These are phyloP conservation scores for Dothidotthia symphoricarpi DNA, from an alignment of 2,329 filamentous ascomycete genomes.

Conservation along the genomic window DNA sequence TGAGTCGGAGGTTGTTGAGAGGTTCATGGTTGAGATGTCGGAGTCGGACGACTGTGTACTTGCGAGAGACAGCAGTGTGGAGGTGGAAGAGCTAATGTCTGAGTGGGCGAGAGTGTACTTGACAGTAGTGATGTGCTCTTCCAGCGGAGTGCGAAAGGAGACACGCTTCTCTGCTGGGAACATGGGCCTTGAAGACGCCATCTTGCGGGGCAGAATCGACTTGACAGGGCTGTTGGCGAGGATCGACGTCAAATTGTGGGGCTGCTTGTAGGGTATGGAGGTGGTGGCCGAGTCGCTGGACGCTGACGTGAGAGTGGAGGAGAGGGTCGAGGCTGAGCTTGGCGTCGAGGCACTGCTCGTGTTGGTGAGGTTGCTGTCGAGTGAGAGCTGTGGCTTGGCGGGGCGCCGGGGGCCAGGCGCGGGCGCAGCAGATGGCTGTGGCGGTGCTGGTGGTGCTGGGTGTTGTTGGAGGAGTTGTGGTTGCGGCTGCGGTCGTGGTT, in stretches of 20 bases:
- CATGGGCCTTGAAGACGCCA: slow-evolving; percentile 44
- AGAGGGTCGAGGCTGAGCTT: slow-evolving; percentile 40
- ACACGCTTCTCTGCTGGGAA: slow-evolving; percentile 60
- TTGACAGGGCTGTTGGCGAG: slow-evolving; percentile 47
- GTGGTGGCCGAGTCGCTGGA: slow-evolving; percentile 40
- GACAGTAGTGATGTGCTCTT: slow-evolving; percentile 59
- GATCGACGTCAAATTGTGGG: slow-evolving; percentile 48
- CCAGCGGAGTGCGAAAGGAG: slow-evolving; percentile 55
- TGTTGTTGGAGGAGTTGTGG: slow-evolving; percentile 6
- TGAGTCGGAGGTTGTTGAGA: slow-evolving; percentile 12
- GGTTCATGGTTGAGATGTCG: slow-evolving; percentile 14
- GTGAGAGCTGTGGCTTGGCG: slow-evolving; percentile 33
- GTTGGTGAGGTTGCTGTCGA: slow-evolving; percentile 30
- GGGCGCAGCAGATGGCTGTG: slow-evolving; percentile 20
- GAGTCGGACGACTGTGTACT: slow-evolving; percentile 13
- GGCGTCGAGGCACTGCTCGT: slow-evolving; percentile 31
- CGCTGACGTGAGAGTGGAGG: slow-evolving; percentile 43
- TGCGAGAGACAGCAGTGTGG: slow-evolving; percentile 28
- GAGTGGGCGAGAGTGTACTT: slow-evolving; percentile 57
- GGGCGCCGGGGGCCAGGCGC: slow-evolving; percentile 19
- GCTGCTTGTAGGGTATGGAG: slow-evolving; percentile 47
- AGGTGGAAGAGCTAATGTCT: slow-evolving; percentile 51
- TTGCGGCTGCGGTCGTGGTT: neutral
- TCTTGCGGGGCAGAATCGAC: slow-evolving; percentile 39
- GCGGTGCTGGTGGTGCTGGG: slow-evolving; percentile 8